These are phyloP conservation scores for Rhodotorula paludigena DNA, from an alignment of 768 basidiomycete genomes.

Conservation along the genomic window DNA sequence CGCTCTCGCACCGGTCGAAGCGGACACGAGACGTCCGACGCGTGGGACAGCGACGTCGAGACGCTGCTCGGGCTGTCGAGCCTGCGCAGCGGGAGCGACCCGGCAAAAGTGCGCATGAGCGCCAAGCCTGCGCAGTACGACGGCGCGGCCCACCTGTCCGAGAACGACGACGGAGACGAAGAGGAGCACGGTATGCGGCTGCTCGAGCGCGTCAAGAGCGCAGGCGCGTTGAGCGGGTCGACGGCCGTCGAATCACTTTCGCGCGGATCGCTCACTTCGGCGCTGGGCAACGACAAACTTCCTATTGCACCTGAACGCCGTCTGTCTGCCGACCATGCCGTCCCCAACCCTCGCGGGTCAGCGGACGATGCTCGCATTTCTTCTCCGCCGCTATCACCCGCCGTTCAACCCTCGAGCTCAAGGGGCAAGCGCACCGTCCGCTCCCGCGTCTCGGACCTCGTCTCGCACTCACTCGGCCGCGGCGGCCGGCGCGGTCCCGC, in stretches of 20 bases:
- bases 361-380: background rate
- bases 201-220: background rate
- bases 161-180: background rate
- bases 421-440: background rate
- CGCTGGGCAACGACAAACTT: too few species aligned
- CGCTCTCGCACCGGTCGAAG: background rate
- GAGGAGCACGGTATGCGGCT: too few species aligned
- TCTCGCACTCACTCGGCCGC: too few species aligned
- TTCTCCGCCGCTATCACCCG: too few species aligned
- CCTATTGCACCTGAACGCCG: too few species aligned
- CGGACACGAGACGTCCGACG: background rate
- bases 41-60: constrained; percentile 22
- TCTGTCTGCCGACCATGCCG: too few species aligned
- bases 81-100: background rate
- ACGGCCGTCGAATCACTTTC: too few species aligned
- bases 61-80: background rate
- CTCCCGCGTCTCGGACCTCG: background rate
- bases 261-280: too few species aligned
- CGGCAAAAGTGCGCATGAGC: background rate
- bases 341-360: too few species aligned
- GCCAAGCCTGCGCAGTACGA: constrained; percentile 20
- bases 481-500: background rate
- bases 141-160: background rate
- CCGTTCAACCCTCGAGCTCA: background rate
- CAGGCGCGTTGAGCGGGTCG: constrained; percentile 10